These are phyloP conservation scores for Kluyveromyces dobzhanskii DNA, from an alignment of 805 yeast genomes.

Conservation along the genomic window DNA sequence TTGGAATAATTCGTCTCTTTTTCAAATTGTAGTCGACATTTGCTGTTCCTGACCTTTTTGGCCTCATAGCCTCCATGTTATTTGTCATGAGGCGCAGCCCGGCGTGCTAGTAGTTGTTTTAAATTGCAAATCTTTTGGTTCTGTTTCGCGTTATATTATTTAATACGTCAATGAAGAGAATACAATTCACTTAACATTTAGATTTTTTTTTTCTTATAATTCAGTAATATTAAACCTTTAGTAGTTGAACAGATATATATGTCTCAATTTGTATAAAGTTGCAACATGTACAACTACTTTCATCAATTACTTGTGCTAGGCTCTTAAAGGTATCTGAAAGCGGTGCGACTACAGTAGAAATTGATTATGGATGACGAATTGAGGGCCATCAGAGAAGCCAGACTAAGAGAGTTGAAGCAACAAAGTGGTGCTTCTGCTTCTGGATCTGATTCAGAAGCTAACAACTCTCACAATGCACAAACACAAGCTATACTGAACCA, in stretches of 20 bases:
- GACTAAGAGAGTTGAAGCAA: constrained; percentile 73
- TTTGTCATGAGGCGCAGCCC: constrained; percentile 1
- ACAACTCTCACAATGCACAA: constrained; percentile 27
- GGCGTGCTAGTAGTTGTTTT: constrained; percentile 1
- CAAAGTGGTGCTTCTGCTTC: constrained; percentile 33
- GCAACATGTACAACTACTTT: too few relatives aligned
- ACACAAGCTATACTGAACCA: constrained; percentile 13
- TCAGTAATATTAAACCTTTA: too few relatives aligned
- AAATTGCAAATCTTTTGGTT: not conserved
- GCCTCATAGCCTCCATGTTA: constrained; percentile 11
- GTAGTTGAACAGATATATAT: too few relatives aligned
- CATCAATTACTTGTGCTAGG: too few relatives aligned
- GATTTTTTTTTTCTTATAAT: too few relatives aligned
- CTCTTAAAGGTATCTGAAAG: too few relatives aligned
- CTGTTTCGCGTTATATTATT: not conserved
- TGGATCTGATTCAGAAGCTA: constrained; percentile 9
- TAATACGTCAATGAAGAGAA: too few relatives aligned
- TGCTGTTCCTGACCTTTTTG: constrained; percentile 22
- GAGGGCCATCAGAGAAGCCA: constrained; percentile 87
- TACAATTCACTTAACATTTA: too few relatives aligned
- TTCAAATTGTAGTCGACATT: constrained; percentile 29
- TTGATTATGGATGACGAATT: constrained; percentile 77
- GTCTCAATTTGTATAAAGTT: too few relatives aligned
- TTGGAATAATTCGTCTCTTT: constrained; percentile 23
- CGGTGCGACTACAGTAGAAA: too few relatives aligned